Base-by-base conservation (phyloP, 768 basidiomycete genomes). In the Calocybe indica region DNA sequence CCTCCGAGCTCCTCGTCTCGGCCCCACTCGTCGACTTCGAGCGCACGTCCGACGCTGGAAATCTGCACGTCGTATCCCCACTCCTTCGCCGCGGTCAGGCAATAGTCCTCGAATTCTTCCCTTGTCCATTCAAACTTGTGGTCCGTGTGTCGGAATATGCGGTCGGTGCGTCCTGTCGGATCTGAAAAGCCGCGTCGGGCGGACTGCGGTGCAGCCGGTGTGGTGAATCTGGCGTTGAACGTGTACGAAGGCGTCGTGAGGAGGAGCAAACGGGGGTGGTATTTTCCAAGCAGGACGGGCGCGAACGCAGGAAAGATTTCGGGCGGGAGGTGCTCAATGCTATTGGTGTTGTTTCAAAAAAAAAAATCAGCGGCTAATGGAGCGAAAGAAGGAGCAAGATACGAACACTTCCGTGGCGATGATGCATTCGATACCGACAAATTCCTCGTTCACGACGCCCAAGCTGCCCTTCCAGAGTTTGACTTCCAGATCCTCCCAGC, bases 51-150 rank as follows among this genome's bases (percentile, higher is more conserved):
- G 13, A 92, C 70, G 4, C 77, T 76, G 5, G 73, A 66, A 8
- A 79, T 59, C 28, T 80, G 70, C 7, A 89, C 80, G 1, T 68
- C 68, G 53, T 92, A 92, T 0, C 86, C 88, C 85, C 86, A 92
- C 41, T 78, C 72, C 4, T 57, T 58, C 0, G 85, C 88, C 2
- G 66, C 68, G 0, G 56, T 58, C 8, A 63, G 52, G 57, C 89
- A 91, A 80, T 84, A 88, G 11, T 53, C 55, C 13, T 59, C 56
- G 58, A 91, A 95, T 57, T 94, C 92, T 2, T 79, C 78, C 0
- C 65, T 59, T 0, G 89, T 92, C 86, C 88, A 94, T 62, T 95
- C 92, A 52, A 93, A 91, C 55, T 92, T 86, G 63, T 95, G 92
- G 54, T 93, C 92, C 15, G 64, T 49, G 58, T 94, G 89, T 14